These are phyloP conservation scores for Lactarius sanguifluus DNA, from an alignment of 768 basidiomycete species.

Conservation along the genomic window DNA sequence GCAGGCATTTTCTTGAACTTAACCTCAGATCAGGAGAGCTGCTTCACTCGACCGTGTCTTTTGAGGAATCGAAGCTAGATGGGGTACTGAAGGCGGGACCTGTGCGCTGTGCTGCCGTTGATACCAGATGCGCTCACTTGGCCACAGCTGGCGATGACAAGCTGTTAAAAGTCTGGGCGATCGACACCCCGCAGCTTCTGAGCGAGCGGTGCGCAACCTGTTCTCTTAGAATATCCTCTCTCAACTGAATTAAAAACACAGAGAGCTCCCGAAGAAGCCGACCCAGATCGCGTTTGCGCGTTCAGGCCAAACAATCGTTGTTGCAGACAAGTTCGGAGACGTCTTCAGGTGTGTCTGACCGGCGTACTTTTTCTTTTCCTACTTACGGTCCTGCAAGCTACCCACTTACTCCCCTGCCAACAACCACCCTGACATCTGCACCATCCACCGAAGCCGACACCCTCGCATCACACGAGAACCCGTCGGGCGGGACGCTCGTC, in stretches of 20 bases:
- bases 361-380: conserved; percentile 21
- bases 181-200: conserved; percentile 54
- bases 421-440: conserved; percentile 13
- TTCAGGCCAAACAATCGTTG: conserved; percentile 64
- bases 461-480: conserved; percentile 63
- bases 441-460: conserved; percentile 30
- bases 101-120: conserved; percentile 58
- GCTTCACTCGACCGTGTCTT: conserved; percentile 44
- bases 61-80: conserved; percentile 36
- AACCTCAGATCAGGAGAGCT: conserved; percentile 52
- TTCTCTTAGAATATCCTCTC: neutral
- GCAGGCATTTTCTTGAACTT: conserved; percentile 23
- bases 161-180: conserved; percentile 68
- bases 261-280: conserved; percentile 82
- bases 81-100: conserved; percentile 50
- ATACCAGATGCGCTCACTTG: conserved; percentile 46
- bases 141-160: conserved; percentile 81
- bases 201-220: conserved; percentile 56
- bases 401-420: conserved; percentile 31
- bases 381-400: conserved; percentile 35
- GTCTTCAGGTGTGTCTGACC: conserved; percentile 62
- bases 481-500: conserved; percentile 65
- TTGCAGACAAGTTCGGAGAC: conserved; percentile 95
- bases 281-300: conserved; percentile 65
- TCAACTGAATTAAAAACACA: conserved; percentile 34